phyloP scores from a whole-genome alignment of 768 basidiomycete genomes.

The Mycena galericulata region DNA sequence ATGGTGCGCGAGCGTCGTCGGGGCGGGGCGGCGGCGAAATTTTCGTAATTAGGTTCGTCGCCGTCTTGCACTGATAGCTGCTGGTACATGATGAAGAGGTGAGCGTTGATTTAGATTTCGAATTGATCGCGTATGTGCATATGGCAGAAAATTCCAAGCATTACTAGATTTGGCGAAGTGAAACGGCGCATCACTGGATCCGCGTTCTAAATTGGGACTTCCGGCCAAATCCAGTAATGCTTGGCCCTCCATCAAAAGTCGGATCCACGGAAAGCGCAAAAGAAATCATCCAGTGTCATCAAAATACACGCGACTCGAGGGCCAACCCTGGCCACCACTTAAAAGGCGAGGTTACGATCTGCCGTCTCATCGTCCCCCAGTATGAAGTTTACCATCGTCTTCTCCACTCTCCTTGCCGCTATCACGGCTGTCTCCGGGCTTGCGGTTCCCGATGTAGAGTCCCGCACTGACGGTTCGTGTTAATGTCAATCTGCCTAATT shows the following conservation, averaged over 20 bases:
- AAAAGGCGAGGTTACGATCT: slow-evolving; percentile 2
- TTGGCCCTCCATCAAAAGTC: too few relatives aligned
- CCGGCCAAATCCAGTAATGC: too few relatives aligned
- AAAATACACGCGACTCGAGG: background rate
- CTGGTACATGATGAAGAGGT: slow-evolving; percentile 19
- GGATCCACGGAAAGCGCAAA: background rate
- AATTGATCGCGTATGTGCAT: background rate
- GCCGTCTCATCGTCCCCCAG: background rate
- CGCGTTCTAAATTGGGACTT: too few relatives aligned
- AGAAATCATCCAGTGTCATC: background rate
- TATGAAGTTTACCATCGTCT: slow-evolving; percentile 12
- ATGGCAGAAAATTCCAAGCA: background rate
- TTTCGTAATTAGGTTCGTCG: slow-evolving; percentile 12
- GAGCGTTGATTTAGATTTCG: background rate
- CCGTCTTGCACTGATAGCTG: slow-evolving; percentile 15
- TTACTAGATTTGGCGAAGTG: background rate
- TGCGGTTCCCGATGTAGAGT: slow-evolving; percentile 1
- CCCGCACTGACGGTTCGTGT: slow-evolving; percentile 13
- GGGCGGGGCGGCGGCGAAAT: background rate
- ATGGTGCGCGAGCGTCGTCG: slow-evolving; percentile 9
- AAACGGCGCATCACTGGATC: too few relatives aligned
- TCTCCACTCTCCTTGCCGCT: slow-evolving; percentile 7
- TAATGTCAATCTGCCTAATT: background rate
- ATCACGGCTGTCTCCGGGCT: slow-evolving; percentile 18
- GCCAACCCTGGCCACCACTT: background rate